These are phyloP conservation scores for Pseudogymnoascus sp. DNA, from an alignment of 2,329 filamentous ascomycete genomes.

Conservation along the genomic window DNA sequence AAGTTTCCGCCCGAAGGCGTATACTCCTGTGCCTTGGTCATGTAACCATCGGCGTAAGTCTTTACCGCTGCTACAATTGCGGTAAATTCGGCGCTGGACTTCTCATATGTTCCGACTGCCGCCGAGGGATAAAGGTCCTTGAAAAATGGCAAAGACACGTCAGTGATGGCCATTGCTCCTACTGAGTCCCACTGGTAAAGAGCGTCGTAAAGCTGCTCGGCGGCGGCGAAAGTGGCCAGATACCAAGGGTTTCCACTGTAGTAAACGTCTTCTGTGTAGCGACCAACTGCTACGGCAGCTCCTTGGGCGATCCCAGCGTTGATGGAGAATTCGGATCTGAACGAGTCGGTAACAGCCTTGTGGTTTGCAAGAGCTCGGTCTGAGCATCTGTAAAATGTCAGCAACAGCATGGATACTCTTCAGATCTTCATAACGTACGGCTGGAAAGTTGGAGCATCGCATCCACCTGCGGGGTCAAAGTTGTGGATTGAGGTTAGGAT, in stretches of 20 bases:
- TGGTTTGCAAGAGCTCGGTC: slow-evolving; percentile 60
- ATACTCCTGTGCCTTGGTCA: slow-evolving; percentile 40
- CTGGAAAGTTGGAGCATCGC: slow-evolving; percentile 67
- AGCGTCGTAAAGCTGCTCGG: slow-evolving; percentile 72
- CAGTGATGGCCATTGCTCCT: slow-evolving; percentile 56
- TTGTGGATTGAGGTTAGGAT: slow-evolving; percentile 58
- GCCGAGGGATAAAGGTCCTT: slow-evolving; percentile 51
- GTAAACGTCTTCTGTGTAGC: slow-evolving; percentile 67
- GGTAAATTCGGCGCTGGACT: slow-evolving; percentile 50
- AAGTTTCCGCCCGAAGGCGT: slow-evolving; percentile 54
- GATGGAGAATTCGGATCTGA: slow-evolving; percentile 61
- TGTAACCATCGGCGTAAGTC: slow-evolving; percentile 53
- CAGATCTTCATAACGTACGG: slow-evolving; percentile 39
- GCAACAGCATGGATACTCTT: not conserved
- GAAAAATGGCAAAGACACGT: slow-evolving; percentile 64
- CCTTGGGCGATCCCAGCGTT: slow-evolving; percentile 58
- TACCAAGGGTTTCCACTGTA: slow-evolving; percentile 79
- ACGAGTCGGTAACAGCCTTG: slow-evolving; percentile 67
- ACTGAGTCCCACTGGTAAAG: slow-evolving; percentile 60
- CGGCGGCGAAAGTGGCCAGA: slow-evolving; percentile 65
- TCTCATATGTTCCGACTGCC: slow-evolving; percentile 54
- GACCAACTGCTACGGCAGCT: slow-evolving; percentile 52
- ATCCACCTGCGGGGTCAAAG: slow-evolving; percentile 61
- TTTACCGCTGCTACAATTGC: slow-evolving; percentile 55
- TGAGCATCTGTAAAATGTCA: slow-evolving; percentile 21